These are phyloP conservation scores for Meyerozyma smithsonii DNA, from an alignment of 1,139 yeast species.

Conservation along the genomic window DNA sequence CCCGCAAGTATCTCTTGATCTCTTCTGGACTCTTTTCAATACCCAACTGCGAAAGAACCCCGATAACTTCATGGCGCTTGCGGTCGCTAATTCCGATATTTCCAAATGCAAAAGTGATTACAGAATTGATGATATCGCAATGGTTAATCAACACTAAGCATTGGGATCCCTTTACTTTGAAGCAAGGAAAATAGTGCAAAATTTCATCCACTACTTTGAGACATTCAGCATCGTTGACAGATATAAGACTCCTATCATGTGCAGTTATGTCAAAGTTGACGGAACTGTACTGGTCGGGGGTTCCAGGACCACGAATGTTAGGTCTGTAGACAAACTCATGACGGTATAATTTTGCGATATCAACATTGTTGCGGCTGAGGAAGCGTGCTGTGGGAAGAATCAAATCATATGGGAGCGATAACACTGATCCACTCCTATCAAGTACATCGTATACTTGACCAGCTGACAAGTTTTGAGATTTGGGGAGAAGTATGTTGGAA, in stretches of 20 bases:
- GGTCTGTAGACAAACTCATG: slow-evolving; percentile 83
- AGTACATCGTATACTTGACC: slow-evolving; percentile 70
- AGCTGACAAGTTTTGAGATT: slow-evolving; percentile 64
- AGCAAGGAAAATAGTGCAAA: slow-evolving; percentile 58
- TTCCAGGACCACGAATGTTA: slow-evolving; percentile 46
- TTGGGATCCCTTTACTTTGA: slow-evolving; percentile 42
- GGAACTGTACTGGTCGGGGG: slow-evolving; percentile 76
- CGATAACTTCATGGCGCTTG: slow-evolving; percentile 63
- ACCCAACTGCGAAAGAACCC: slow-evolving; percentile 71
- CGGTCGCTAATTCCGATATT: slow-evolving; percentile 62
- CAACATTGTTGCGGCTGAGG: slow-evolving; percentile 57
- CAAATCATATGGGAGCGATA: slow-evolving; percentile 84
- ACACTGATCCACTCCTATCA: slow-evolving; percentile 80
- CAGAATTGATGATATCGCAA: slow-evolving; percentile 67
- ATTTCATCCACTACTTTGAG: slow-evolving; percentile 77
- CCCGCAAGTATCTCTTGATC: slow-evolving; percentile 58
- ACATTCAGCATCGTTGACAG: slow-evolving; percentile 80
- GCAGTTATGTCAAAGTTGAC: slow-evolving; percentile 81
- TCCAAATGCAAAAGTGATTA: slow-evolving; percentile 63
- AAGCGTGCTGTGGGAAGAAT: slow-evolving; percentile 85
- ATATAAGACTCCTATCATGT: slow-evolving; percentile 37
- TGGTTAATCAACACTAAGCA: slow-evolving; percentile 68
- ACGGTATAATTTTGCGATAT: slow-evolving; percentile 60
- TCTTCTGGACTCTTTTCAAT: slow-evolving; percentile 64
- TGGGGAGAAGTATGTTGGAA: slow-evolving; percentile 61